Percentiles rank a stretch among this genome's conserved stretches.
Conservation (phyloP, 2,329 filamentous ascomycete species). For the Fusarium sp. region DNA sequence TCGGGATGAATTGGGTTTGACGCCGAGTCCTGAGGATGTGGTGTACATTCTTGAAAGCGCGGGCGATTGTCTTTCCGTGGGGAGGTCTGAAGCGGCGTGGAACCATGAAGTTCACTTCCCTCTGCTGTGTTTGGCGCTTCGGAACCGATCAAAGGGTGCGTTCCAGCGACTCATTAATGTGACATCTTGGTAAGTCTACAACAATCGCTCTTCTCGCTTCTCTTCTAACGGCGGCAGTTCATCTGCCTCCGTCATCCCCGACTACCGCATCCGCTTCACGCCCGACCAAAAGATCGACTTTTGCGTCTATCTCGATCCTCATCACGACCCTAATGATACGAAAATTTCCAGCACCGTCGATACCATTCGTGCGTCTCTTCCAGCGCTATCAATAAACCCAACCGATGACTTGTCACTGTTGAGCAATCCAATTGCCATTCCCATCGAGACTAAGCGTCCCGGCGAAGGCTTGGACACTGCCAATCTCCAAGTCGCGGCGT, state of each 20-base stretch:
- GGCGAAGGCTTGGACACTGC: background rate
- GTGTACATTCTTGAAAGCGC: background rate
- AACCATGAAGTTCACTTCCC: background rate
- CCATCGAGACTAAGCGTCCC: slow-evolving; percentile 22
- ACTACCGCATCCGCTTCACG: background rate
- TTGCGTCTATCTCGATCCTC: background rate
- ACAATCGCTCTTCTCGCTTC: rapidly evolving
- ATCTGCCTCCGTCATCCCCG: background rate
- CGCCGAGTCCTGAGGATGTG: background rate
- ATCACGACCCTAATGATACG: background rate
- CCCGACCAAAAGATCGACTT: slow-evolving; percentile 22
- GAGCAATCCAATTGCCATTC: slow-evolving; percentile 1
- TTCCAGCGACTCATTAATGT: background rate
- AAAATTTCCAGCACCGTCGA: background rate
- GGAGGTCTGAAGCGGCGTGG: background rate
- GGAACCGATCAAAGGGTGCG: background rate
- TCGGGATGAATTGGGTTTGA: background rate
- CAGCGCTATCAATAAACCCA: background rate
- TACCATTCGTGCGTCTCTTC: background rate
- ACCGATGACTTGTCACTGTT: background rate
- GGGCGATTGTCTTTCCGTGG: background rate
- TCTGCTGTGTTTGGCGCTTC: background rate
- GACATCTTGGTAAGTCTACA: background rate
- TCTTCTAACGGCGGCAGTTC: background rate
- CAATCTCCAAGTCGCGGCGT: slow-evolving; percentile 3